Evolutionary conservation across 331 rosid species (phyloP), one percentile per base, ranked within the genome.

Genomic region (Malus hybrid): DNA sequence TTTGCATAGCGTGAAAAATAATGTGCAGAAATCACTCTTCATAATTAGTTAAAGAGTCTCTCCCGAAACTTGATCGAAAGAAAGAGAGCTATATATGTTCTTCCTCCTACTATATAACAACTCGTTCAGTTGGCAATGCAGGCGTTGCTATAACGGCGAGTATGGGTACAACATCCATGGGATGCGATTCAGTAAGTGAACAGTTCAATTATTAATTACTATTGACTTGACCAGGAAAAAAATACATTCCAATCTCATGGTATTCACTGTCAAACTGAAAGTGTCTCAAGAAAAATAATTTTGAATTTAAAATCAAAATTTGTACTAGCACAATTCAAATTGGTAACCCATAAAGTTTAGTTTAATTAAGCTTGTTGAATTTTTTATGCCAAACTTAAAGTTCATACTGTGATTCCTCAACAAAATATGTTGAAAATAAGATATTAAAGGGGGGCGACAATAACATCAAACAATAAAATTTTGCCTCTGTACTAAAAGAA

Each of bases 51-150:
- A 10, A 42, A 20, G 15, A 57, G 5, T 20, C 28, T 57, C 28
- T 10, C 1, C 48, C 10, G 31, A 57, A 57, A 54, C 15, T 57
- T 33, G 32, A 12, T 24, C 50, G 11, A 65, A 34, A 3, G 7
- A 6, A 59, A 72, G 32, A 27, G 18, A 28, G 59, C 5, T 60
- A 3, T 36, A 19, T 59, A 39, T 44, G 28, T 36, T 15, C 68
- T 73, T 39, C 44, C 18, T 36, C 22, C 57, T 16, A 24, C 68
- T 46, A 24, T 46, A 24, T 18, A 57, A 39, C 69, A 59, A 61
- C 76, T 60, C 18, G 29, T 73, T 73, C 77, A 42, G 60, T 61
- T 73, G 69, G 42, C 69, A 73, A 60, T 39, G 69, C 77, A 27
- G 77, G 59, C 4, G 14, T 42, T 10, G 48, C 29, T 73, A 72